Evolutionary conservation across 306 rosid genomes (phyloP), one percentile per base, ranked within the genome.

Genomic region (Benincasa hispida): DNA sequence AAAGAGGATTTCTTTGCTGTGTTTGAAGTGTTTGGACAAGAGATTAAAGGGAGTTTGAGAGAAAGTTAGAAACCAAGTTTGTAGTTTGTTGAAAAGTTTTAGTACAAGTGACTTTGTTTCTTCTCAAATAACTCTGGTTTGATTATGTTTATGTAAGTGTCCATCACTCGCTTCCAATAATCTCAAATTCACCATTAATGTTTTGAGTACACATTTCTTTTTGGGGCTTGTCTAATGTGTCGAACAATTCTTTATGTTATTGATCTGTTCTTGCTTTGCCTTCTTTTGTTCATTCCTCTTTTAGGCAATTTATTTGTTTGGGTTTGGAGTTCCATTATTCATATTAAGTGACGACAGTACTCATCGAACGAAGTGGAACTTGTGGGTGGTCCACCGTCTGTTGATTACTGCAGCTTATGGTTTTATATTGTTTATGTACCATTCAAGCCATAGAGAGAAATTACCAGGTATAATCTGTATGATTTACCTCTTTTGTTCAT

Each of bases 401-500:
- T 73, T 90, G 53, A 88, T 91, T 7, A 87, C 97, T 39, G 81
- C 86, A 54, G 87, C 87, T 42, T 93, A 93, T 79, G 92, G 91
- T 67, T 63, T 82, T 76, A 88, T 90, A 80, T 76, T 93, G 87
- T 87, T 85, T 83, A 90, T 93, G 91, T 93, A 91, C 79, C 95
- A 93, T 83, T 93, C 98, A 80, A 89, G 84, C 82, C 91, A 97
- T 96, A 89, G 91, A 78, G 97, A 93, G 60, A 87, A 93, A 81
- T 83, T 93, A 80, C 98, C 96, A 9, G 97, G 98, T 93, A 78
- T 83, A 87, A 75, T 70, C 47, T n/a, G n/a, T n/a, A n/a, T n/a
- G n/a, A n/a, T n/a, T n/a, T n/a, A n/a, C n/a, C n/a, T n/a, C n/a
- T n/a, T n/a, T n/a, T n/a, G n/a, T n/a, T n/a, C n/a, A n/a, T n/a